Evolutionary conservation across 1,139 yeast species (phyloP).

Genomic region (Suhomyces panamericanus): DNA sequence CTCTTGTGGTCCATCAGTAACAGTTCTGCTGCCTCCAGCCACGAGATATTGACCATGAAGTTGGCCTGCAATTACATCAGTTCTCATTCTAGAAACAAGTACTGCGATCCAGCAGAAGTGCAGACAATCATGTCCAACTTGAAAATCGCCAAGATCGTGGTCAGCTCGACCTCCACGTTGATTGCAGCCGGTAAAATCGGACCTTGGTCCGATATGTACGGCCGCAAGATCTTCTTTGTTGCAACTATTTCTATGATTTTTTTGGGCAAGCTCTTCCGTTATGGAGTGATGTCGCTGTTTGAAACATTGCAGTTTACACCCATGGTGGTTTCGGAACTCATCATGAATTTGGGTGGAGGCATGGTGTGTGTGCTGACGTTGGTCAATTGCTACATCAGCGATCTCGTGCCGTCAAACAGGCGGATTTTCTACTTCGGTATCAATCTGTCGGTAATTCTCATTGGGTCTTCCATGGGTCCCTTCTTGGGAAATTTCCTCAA

Average conservation of each 20-base stretch:
- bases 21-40: slow-evolving; percentile 36
- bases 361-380: slow-evolving; percentile 50
- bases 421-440: slow-evolving; percentile 59
- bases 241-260: slow-evolving; percentile 24
- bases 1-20: slow-evolving; percentile 31
- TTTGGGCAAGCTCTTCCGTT: slow-evolving; percentile 27
- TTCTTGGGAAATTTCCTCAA: slow-evolving; percentile 46
- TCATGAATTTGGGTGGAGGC: slow-evolving; percentile 60
- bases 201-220: slow-evolving; percentile 62
- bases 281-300: slow-evolving; percentile 31
- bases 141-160: slow-evolving; percentile 30
- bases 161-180: slow-evolving; percentile 33
- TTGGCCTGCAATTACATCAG: slow-evolving; percentile 37
- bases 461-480: slow-evolving; percentile 69
- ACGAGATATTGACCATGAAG: slow-evolving; percentile 36
- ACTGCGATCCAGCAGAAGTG: slow-evolving; percentile 34
- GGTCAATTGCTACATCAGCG: slow-evolving; percentile 61
- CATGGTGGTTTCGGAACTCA: slow-evolving; percentile 36
- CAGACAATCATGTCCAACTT: slow-evolving; percentile 41
- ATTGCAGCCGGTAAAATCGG: slow-evolving; percentile 53
- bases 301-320: slow-evolving; percentile 34
- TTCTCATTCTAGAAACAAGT: slow-evolving; percentile 2
- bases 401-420: slow-evolving; percentile 56
- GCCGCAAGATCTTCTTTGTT: slow-evolving; percentile 52
- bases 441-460: slow-evolving; percentile 55